Percentiles rank a stretch among this genome's conserved stretches.
These are phyloP conservation scores for Acanthamoeba lenticulata DNA, from an alignment of 208 protist genomes.

Conservation along the genomic window DNA sequence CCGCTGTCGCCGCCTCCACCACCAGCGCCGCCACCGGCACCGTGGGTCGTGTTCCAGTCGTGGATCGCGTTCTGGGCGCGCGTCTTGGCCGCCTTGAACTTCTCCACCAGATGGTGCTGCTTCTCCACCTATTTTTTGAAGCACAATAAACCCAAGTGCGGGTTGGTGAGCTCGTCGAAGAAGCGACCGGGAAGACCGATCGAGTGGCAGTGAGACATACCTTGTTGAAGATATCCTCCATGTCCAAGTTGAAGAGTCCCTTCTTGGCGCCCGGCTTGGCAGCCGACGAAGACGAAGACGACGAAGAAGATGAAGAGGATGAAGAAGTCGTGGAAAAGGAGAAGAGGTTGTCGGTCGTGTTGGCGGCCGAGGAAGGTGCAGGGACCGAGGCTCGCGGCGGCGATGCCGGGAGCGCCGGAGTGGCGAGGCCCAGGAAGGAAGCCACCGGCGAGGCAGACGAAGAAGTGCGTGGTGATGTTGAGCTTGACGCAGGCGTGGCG, in stretches of 20 bases:
- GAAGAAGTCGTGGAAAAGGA: background rate
- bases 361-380: background rate
- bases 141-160: too few species aligned
- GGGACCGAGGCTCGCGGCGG: background rate
- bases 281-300: background rate
- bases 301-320: background rate
- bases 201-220: background rate
- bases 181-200: background rate
- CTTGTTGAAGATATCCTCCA: slow-evolving; percentile 10
- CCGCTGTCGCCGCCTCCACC: too few species aligned
- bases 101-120: background rate
- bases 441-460: background rate
- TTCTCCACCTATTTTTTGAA: slow-evolving; percentile 25
- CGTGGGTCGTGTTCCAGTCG: background rate
- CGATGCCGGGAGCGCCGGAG: background rate
- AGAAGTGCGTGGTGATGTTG: background rate
- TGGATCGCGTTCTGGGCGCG: background rate
- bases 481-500: background rate
- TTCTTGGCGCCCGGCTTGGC: background rate
- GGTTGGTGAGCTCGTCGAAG: background rate
- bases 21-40: too few species aligned
- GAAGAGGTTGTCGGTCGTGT: background rate
- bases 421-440: background rate
- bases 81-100: slow-evolving; percentile 17
- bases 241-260: background rate